Evolutionary conservation across 306 rosid genomes (phyloP).

Genomic region (Vigna reflexopilosa): DNA sequence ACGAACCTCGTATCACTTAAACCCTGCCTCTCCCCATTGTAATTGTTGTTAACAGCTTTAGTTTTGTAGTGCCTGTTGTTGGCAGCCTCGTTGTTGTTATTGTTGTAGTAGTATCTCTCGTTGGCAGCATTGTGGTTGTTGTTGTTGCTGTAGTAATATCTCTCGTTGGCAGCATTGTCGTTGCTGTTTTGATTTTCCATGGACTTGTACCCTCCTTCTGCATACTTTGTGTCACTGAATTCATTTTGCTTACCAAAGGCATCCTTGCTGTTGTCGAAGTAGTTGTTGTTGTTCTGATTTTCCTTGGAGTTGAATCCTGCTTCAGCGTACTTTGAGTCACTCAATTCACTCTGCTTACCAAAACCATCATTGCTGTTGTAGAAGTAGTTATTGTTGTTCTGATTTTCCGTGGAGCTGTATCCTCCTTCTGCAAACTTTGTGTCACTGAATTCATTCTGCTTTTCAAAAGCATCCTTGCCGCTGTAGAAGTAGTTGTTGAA

Average conservation of each 20-base stretch:
- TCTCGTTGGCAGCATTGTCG: conserved; percentile 39
- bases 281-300: conserved; percentile 43
- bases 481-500: conserved; percentile 34
- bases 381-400: conserved; percentile 30
- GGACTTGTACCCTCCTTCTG: conserved; percentile 52
- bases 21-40: conserved; percentile 65
- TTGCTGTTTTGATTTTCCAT: conserved; percentile 48
- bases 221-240: conserved; percentile 41
- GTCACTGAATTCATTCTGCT: conserved; percentile 37
- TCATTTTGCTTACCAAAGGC: conserved; percentile 43
- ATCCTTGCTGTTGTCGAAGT: conserved; percentile 46
- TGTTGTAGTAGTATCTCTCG: conserved; percentile 14
- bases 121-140: conserved; percentile 44
- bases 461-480: conserved; percentile 44
- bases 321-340: conserved; percentile 20
- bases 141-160: conserved; percentile 1
- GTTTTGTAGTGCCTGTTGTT: conserved; percentile 29
- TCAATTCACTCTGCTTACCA: conserved; percentile 36
- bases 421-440: conserved; percentile 49
- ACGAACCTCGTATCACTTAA: conserved; percentile 84
- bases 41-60: conserved; percentile 34
- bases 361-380: conserved; percentile 38
- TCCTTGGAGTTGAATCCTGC: conserved; percentile 49
- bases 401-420: conserved; percentile 51
- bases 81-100: conserved; percentile 6